These are phyloP conservation scores for Fistulinella cinereoalba DNA, from an alignment of 1,284 basidiomycete genomes.

Conservation along the genomic window DNA sequence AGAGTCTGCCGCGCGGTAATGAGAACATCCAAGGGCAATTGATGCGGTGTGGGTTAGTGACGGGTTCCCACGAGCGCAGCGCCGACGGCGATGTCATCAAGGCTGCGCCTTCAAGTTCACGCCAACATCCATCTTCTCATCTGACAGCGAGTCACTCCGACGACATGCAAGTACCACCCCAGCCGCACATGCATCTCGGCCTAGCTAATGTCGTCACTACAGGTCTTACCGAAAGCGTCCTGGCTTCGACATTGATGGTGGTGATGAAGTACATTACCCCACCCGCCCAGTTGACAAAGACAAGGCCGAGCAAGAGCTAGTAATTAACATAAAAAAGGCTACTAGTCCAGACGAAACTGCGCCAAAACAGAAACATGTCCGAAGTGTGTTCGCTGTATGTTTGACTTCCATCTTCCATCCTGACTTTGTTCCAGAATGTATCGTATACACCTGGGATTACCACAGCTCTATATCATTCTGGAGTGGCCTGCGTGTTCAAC, in stretches of 20 bases:
- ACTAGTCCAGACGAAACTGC: constrained; percentile 90
- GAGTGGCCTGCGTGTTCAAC: constrained; percentile 92
- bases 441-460: constrained; percentile 98
- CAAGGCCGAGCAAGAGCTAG: constrained; percentile 90
- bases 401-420: constrained; percentile 6
- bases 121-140: constrained; percentile 1
- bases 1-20: constrained; percentile 9
- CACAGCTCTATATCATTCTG: constrained; percentile 96
- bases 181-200: background rate
- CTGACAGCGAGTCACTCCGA: constrained; percentile 6
- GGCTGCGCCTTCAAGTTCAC: constrained; percentile 10
- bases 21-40: constrained; percentile 14
- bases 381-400: constrained; percentile 61
- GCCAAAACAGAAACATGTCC: constrained; percentile 95
- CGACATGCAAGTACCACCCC: constrained; percentile 27
- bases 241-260: constrained; percentile 64
- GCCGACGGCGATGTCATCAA: background rate
- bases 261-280: constrained; percentile 82
- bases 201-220: constrained; percentile 22
- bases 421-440: constrained; percentile 66
- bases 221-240: constrained; percentile 38
- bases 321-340: constrained; percentile 94
- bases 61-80: constrained; percentile 23
- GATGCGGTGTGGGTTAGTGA: background rate
- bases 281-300: constrained; percentile 96